phyloP scores from a whole-genome alignment of 306 rosid genomes.

The Gastrolobium villosum region DNA sequence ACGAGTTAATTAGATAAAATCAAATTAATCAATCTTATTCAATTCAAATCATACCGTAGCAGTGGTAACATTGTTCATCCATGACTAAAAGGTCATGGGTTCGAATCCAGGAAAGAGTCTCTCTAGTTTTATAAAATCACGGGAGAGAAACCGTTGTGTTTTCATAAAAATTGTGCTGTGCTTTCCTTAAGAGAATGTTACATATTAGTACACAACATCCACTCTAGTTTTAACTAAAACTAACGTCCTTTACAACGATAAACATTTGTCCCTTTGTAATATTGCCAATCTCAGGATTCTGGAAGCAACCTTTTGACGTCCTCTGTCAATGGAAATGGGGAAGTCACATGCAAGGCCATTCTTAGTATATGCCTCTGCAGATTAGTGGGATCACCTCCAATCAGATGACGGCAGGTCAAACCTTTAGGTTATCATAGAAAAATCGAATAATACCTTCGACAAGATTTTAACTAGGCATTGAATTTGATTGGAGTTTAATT shows the following conservation, averaged over 20 bases:
- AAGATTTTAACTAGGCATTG: constrained; percentile 45
- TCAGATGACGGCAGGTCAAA: constrained; percentile 25
- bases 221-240: background rate
- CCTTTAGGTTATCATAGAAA: constrained; percentile 3
- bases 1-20: too few relatives aligned
- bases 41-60: too few relatives aligned
- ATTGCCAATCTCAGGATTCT: constrained; percentile 15
- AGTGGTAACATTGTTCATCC: too few relatives aligned
- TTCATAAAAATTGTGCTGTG: too few relatives aligned
- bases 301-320: constrained; percentile 20
- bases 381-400: constrained; percentile 19
- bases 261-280: background rate
- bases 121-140: too few relatives aligned
- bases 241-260: background rate
- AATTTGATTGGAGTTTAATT: constrained; percentile 55
- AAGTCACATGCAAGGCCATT: background rate
- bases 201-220: too few relatives aligned
- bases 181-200: background rate
- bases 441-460: constrained; percentile 14
- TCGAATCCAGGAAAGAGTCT: too few relatives aligned
- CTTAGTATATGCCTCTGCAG: constrained; percentile 8
- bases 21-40: too few relatives aligned
- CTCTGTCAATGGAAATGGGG: constrained; percentile 11
- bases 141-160: too few relatives aligned
- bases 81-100: too few relatives aligned